phyloP scores from a whole-genome alignment of 352 stramenopile species.

The Phytophthora sansomeana region DNA sequence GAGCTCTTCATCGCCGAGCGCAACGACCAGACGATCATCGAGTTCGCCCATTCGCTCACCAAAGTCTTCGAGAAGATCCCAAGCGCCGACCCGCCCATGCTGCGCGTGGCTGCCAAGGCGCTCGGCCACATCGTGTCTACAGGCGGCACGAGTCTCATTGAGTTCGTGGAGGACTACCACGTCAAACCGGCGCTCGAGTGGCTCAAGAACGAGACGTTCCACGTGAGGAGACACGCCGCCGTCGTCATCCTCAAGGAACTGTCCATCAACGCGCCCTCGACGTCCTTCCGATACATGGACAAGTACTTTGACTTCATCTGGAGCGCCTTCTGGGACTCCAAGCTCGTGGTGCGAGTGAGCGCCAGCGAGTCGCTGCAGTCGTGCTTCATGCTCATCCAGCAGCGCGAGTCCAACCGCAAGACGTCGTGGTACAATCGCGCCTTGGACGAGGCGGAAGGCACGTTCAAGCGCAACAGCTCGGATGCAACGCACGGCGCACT shows the following conservation, averaged over 20 bases:
- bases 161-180: constrained; percentile 92
- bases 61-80: constrained; percentile 91
- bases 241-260: constrained; percentile 91
- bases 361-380: constrained; percentile 86
- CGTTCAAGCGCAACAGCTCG: constrained; percentile 77
- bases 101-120: constrained; percentile 80
- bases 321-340: constrained; percentile 90
- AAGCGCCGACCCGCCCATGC: constrained; percentile 70
- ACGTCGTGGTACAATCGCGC: constrained; percentile 83
- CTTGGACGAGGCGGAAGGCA: constrained; percentile 78
- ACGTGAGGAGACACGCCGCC: constrained; percentile 83
- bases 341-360: constrained; percentile 79
- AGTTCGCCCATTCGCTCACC: constrained; percentile 89
- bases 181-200: constrained; percentile 88
- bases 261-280: constrained; percentile 87
- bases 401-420: constrained; percentile 90
- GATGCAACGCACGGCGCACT: constrained; percentile 85
- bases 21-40: constrained; percentile 92
- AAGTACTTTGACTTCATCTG: constrained; percentile 92
- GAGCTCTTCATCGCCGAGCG: constrained; percentile 90
- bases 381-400: constrained; percentile 88
- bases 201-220: constrained; percentile 92
- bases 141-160: constrained; percentile 85
- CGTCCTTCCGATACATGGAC: constrained; percentile 89
- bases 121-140: constrained; percentile 90